Evolutionary conservation across 176 grass and related monocot genomes (phyloP).

Genomic region (Triticum monococcum): DNA sequence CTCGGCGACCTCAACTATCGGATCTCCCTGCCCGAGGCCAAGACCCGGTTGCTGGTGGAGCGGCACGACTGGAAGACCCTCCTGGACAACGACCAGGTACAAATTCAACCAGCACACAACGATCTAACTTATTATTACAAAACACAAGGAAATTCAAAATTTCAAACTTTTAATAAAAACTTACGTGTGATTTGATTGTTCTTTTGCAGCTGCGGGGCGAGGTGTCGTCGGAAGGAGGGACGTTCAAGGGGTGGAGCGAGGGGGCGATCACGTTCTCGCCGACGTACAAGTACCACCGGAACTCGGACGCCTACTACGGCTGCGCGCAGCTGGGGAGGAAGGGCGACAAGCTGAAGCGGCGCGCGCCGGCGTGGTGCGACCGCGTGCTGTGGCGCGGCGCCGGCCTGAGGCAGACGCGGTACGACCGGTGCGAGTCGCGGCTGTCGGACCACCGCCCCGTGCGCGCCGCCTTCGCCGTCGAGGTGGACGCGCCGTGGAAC

Average conservation of each 20-base stretch:
- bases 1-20: slow-evolving; percentile 83
- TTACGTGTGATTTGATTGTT: neutral
- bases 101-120: too few species aligned
- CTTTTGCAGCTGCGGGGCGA: slow-evolving; percentile 34
- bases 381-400: slow-evolving; percentile 65
- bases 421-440: slow-evolving; percentile 61
- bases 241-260: slow-evolving; percentile 67
- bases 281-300: slow-evolving; percentile 75
- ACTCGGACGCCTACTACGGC: slow-evolving; percentile 75
- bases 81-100: slow-evolving; percentile 72
- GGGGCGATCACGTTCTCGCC: slow-evolving; percentile 60
- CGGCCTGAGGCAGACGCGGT: slow-evolving; percentile 48
- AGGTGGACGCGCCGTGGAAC: slow-evolving; percentile 47
- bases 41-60: slow-evolving; percentile 59
- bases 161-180: neutral
- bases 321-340: slow-evolving; percentile 23
- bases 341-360: slow-evolving; percentile 65
- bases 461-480: slow-evolving; percentile 46
- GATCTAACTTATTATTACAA: neutral
- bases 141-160: too few species aligned
- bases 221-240: slow-evolving; percentile 36
- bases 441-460: slow-evolving; percentile 81
- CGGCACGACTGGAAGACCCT: slow-evolving; percentile 61
- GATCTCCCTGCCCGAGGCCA: slow-evolving; percentile 75
- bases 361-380: slow-evolving; percentile 83